Evolutionary conservation across 2,329 filamentous ascomycete species (phyloP).

Genomic region (Harringtonia lauricola): DNA sequence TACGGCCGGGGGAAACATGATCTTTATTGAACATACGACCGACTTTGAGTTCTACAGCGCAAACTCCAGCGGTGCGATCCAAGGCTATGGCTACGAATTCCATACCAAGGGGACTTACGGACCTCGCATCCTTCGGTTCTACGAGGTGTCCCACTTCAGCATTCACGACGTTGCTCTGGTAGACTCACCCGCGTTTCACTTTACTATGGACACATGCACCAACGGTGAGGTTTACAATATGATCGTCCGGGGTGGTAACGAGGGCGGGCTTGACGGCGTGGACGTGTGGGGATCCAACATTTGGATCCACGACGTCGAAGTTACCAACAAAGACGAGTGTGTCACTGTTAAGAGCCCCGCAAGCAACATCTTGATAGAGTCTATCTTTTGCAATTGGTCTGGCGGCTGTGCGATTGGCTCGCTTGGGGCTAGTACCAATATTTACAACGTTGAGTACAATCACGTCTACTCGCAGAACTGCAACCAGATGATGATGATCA

Average conservation of each 20-base stretch:
- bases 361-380: conserved; percentile 44
- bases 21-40: conserved; percentile 15
- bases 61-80: conserved; percentile 33
- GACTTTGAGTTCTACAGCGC: conserved; percentile 37
- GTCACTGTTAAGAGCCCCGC: conserved; percentile 28
- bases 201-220: conserved; percentile 21
- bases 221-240: conserved; percentile 44
- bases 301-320: conserved; percentile 47
- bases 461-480: conserved; percentile 48
- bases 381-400: conserved; percentile 50
- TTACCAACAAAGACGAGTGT: conserved; percentile 51
- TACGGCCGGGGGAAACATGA: conserved; percentile 14
- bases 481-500: conserved; percentile 55
- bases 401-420: conserved; percentile 46
- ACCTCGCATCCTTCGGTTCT: conserved; percentile 32
- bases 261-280: conserved; percentile 43
- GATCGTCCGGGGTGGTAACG: conserved; percentile 37
- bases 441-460: conserved; percentile 33
- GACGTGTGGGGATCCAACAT: conserved; percentile 43
- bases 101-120: conserved; percentile 25
- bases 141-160: conserved; percentile 31
- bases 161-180: conserved; percentile 37
- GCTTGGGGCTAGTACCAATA: conserved; percentile 29
- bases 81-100: conserved; percentile 36
- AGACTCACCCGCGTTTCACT: conserved; percentile 21